phyloP scores from a whole-genome alignment of 306 rosid species.

The Fragaria iinumae region DNA sequence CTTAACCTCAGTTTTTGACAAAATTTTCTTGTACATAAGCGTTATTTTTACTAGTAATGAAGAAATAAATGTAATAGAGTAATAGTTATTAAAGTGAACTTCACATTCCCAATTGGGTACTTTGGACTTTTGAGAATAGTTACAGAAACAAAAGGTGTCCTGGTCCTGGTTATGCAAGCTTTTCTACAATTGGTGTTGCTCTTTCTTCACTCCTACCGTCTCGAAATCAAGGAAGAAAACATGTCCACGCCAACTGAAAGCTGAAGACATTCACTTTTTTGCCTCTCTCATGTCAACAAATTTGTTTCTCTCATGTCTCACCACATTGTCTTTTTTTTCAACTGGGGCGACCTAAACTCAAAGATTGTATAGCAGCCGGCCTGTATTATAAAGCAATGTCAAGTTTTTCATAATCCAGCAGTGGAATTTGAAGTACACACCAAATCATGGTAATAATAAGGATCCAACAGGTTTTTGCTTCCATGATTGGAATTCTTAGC shows the following conservation, averaged over 20 bases:
- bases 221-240: background rate
- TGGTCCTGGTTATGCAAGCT: background rate
- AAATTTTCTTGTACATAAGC: background rate
- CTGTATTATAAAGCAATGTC: background rate
- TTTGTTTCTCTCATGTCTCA: background rate
- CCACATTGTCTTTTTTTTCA: background rate
- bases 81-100: background rate
- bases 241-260: background rate
- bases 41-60: background rate
- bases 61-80: background rate
- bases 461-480: background rate
- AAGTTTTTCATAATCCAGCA: conserved; percentile 1
- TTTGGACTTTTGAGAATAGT: background rate
- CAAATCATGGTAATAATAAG: background rate
- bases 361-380: background rate
- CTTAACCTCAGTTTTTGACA: background rate
- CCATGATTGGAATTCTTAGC: background rate
- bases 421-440: background rate
- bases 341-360: background rate
- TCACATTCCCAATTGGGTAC: background rate
- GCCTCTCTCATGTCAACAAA: background rate
- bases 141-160: background rate
- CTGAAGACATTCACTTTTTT: background rate
- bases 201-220: background rate
- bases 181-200: conserved; percentile 8